A percentile compares a stretch with the other conserved stretches of the same genome.
Conservation (phyloP, 352 stramenopile genomes). For the Pythium graminicola region DNA sequence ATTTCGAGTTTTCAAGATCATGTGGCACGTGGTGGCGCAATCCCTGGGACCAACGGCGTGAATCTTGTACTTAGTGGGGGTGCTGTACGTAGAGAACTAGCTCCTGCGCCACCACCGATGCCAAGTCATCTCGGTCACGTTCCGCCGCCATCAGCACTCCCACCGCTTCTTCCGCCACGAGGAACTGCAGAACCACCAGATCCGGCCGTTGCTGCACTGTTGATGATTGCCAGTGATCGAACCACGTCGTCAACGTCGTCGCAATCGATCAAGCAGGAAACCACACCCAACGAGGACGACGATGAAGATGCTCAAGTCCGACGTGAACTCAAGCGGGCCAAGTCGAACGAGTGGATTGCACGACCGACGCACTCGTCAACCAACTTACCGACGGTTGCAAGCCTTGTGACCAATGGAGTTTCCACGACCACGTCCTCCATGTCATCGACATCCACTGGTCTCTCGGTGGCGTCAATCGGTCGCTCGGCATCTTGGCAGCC, state of each 20-base stretch:
- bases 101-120: background rate
- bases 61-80: conserved; percentile 5
- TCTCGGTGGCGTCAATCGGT: conserved; percentile 5
- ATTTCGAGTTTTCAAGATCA: conserved; percentile 21
- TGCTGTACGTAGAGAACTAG: conserved; percentile 8
- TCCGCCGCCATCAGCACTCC: conserved; percentile 6
- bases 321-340: conserved; percentile 19
- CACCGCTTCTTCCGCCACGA: conserved; percentile 11
- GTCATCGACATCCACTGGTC: background rate
- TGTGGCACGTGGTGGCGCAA: conserved; percentile 8
- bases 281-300: background rate
- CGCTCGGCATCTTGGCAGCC: conserved; percentile 19
- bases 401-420: background rate
- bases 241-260: background rate
- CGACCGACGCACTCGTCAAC: conserved; percentile 12
- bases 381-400: conserved; percentile 4
- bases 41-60: conserved; percentile 9
- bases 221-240: conserved; percentile 13
- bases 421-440: background rate
- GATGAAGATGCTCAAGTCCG: conserved; percentile 7
- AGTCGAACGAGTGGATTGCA: conserved; percentile 21
- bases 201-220: conserved; percentile 13
- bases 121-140: background rate
- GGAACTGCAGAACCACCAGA: conserved; percentile 9
- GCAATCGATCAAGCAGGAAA: background rate